Evolutionary conservation across 495 filamentous ascomycete species (phyloP).

Genomic region (Talaromyces wortmannii): DNA sequence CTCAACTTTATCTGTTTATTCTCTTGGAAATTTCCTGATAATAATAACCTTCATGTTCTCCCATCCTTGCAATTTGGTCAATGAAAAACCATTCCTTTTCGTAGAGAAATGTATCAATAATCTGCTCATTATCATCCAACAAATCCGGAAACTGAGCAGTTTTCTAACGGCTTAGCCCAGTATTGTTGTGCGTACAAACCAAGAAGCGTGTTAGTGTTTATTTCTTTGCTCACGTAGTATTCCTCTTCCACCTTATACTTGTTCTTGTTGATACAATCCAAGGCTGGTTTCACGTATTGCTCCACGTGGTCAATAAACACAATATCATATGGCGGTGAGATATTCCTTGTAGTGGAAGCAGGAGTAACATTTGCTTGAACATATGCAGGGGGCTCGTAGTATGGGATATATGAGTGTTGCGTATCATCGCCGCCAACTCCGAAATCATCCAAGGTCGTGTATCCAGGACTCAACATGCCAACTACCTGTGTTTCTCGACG

Average conservation of each 20-base stretch:
- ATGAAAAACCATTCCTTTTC: background rate
- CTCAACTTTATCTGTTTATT: no score
- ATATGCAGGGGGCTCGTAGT: constrained; percentile 12
- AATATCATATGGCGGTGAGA: constrained; percentile 14
- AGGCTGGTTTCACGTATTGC: constrained; percentile 15
- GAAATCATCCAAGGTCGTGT: constrained; percentile 34
- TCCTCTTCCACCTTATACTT: constrained; percentile 24
- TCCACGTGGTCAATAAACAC: constrained; percentile 26
- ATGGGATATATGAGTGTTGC: constrained; percentile 16
- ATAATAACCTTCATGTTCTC: no score
- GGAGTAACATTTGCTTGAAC: constrained; percentile 23
- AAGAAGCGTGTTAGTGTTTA: constrained; percentile 42
- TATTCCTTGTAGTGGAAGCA: constrained; percentile 10
- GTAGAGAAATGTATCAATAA: no score
- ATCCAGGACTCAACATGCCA: constrained; percentile 12
- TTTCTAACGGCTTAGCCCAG: constrained; percentile 16
- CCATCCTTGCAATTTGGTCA: background rate
- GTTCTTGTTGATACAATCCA: constrained; percentile 25
- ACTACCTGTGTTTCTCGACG: background rate
- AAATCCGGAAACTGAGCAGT: background rate
- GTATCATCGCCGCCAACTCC: constrained; percentile 32
- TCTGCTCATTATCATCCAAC: background rate
- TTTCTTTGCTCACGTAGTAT: constrained; percentile 32
- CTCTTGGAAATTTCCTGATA: no score
- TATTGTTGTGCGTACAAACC: constrained; percentile 35